phyloP scores from a whole-genome alignment of 495 filamentous ascomycete species.

The Neurospora cerealis region DNA sequence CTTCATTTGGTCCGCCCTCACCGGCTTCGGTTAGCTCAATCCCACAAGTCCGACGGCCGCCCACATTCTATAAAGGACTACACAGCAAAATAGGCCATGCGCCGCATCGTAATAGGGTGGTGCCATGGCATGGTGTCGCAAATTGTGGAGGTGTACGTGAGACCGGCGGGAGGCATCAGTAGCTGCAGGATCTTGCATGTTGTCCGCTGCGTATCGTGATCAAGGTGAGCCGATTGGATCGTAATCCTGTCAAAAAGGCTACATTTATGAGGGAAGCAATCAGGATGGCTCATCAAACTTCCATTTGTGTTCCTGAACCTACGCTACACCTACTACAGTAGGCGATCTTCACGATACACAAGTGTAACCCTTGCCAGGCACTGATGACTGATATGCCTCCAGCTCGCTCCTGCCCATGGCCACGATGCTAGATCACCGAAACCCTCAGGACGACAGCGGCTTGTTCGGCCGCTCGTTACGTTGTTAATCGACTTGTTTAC shows the following conservation, averaged over 20 bases:
- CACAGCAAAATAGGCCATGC: neutral
- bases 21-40: neutral
- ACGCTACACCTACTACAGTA: neutral
- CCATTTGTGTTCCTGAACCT: neutral
- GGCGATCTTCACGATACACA: neutral
- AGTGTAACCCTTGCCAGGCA: neutral
- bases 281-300: neutral
- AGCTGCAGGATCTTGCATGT: neutral
- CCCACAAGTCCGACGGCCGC: neutral
- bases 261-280: neutral
- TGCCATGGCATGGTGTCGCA: neutral
- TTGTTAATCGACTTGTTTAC: neutral
- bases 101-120: neutral
- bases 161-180: neutral
- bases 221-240: neutral
- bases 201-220: neutral
- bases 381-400: neutral
- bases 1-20: neutral
- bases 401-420: neutral
- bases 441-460: neutral
- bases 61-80: neutral
- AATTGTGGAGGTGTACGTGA: neutral
- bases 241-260: neutral
- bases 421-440: neutral
- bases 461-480: neutral